Evolutionary conservation across 306 rosid species (phyloP), one percentile per base, ranked within the genome.

Genomic region (Arachis hypogaea): DNA sequence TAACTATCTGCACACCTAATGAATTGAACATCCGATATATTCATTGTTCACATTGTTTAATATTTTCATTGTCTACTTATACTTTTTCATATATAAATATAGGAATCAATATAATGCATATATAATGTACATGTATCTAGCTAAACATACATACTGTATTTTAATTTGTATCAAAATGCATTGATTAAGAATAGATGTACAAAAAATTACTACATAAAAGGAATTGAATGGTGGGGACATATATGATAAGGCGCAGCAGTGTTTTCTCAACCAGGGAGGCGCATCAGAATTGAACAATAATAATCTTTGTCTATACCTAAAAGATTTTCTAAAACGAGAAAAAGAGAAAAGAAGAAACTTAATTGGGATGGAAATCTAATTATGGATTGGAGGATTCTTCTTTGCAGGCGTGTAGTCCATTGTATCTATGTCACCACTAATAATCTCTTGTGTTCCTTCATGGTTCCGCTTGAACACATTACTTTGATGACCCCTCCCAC

Each of bases 311-410:
- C 3, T 33, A 33, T 33, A 4, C 4, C 46, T 0, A 43, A 43
- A 43, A 43, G 5, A 43, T 3, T 5, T 5, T 7, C 77, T 38
- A 56, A 75, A 74, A 74, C 5, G 5, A 18, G 7, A 11, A 33
- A 49, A 58, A 33, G 33, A 45, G 43, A 3, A 33, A 36, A 52
- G 8, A 38, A 33, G 46, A 16, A 52, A 40, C 7, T 3, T 2
- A 18, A 18, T 18, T 18, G 36, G 22, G 38, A 33, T 45, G 52
- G 18, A 16, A 42, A 38, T 77, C 59, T 10, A 91, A 81, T 93
- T 93, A 76, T 93, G 98, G 57, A 93, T 89, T 11, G 98, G 98
- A 40, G 97, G 97, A 59, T 93, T 93, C 86, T 83, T 91, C 59
- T 78, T 80, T 0, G 98, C 90, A 18, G 97, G 97, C 62, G 91